Evolutionary conservation across 345 rosid species (phyloP).

Genomic region (Euclidium syriacum): DNA sequence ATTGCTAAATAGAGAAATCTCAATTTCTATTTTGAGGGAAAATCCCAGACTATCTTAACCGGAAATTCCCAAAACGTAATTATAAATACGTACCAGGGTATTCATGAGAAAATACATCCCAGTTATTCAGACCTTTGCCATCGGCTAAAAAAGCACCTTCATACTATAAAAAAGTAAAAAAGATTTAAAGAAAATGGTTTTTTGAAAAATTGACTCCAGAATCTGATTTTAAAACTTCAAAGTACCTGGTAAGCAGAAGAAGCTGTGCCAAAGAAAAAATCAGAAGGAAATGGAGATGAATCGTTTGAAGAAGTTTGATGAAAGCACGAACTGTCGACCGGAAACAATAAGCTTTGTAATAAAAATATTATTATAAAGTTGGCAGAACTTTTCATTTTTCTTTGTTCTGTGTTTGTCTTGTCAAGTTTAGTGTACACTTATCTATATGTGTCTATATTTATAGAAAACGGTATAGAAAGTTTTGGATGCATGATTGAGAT

Average conservation of each 20-base stretch:
- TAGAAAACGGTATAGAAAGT: background rate
- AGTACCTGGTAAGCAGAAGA: conserved; percentile 76
- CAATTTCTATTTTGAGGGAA: too few relatives aligned
- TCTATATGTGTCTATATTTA: conserved; percentile 19
- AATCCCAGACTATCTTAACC: too few relatives aligned
- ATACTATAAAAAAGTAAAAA: conserved; percentile 22
- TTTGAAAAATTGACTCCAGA: background rate
- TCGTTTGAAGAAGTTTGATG: conserved; percentile 1
- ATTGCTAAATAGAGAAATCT: too few relatives aligned
- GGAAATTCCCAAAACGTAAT: too few relatives aligned
- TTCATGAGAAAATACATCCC: conserved; percentile 49
- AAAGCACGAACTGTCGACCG: conserved; percentile 2
- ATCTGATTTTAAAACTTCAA: background rate
- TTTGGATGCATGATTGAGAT: background rate
- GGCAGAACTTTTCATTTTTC: conserved; percentile 16
- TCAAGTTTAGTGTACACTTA: background rate
- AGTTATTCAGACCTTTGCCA: conserved; percentile 50
- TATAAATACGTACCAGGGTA: conserved; percentile 18
- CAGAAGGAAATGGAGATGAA: conserved; percentile 37
- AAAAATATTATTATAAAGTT: background rate
- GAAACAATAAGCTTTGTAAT: conserved; percentile 14
- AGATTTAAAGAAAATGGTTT: background rate
- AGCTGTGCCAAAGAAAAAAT: conserved; percentile 76
- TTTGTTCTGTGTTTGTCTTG: background rate
- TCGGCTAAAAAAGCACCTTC: conserved; percentile 52